Percentiles rank a stretch among this genome's conserved stretches.
These are phyloP conservation scores for Fraxinus velutina DNA, from an alignment of 305 asterid genomes.

Conservation along the genomic window DNA sequence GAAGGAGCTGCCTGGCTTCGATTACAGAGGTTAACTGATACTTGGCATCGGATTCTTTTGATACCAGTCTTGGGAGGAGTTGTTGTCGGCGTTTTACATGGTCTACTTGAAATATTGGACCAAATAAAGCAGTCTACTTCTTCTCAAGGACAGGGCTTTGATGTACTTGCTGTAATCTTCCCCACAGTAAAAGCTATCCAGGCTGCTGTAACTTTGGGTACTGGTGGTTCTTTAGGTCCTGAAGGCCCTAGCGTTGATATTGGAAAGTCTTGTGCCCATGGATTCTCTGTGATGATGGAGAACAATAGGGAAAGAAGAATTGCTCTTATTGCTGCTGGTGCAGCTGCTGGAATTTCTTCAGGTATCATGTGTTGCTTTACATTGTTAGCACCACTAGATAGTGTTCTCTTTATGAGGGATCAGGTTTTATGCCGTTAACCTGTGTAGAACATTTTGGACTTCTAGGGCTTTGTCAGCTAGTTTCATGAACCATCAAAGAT, in stretches of 20 bases:
- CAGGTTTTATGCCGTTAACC: background rate
- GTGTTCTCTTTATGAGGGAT: background rate
- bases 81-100: slow-evolving; percentile 91
- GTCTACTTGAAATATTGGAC: slow-evolving; percentile 76
- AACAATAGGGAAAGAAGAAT: slow-evolving; percentile 87
- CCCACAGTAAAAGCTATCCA: slow-evolving; percentile 83
- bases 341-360: slow-evolving; percentile 98
- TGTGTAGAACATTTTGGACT: background rate
- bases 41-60: slow-evolving; percentile 94
- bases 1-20: slow-evolving; percentile 99
- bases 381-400: background rate
- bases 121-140: slow-evolving; percentile 76
- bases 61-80: slow-evolving; percentile 96
- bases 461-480: background rate
- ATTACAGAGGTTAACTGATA: slow-evolving; percentile 81
- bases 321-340: slow-evolving; percentile 98
- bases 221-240: slow-evolving; percentile 98
- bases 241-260: slow-evolving; percentile 99
- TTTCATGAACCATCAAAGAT: background rate
- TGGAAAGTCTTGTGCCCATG: slow-evolving; percentile 94
- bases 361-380: slow-evolving; percentile 38
- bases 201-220: slow-evolving; percentile 88
- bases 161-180: slow-evolving; percentile 67
- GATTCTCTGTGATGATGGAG: slow-evolving; percentile 88
- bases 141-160: slow-evolving; percentile 79